phyloP scores from a whole-genome alignment of 108 stramenopile species.

The Mediolabrus comicus region DNA sequence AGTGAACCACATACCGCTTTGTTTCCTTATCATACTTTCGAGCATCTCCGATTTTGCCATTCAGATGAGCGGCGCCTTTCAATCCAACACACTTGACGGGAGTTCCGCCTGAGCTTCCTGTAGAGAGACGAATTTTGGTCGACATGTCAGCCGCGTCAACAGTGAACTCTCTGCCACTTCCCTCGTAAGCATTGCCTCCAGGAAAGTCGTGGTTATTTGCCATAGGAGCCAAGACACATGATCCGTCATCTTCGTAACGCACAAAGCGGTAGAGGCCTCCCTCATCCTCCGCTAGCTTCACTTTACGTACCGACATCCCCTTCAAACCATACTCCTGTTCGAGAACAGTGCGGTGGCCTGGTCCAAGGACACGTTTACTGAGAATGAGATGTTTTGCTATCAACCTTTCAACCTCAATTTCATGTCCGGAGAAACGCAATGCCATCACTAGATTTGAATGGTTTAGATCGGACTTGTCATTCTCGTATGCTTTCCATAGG shows the following conservation, averaged over 20 bases:
- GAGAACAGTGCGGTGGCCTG: background rate
- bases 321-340: background rate
- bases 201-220: background rate
- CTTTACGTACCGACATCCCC: background rate
- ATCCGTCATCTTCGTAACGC: background rate
- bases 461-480: background rate
- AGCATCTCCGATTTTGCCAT: constrained; percentile 13
- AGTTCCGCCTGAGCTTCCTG: background rate
- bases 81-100: constrained; percentile 9
- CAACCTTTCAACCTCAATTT: background rate
- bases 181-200: background rate
- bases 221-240: background rate
- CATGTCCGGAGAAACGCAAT: background rate
- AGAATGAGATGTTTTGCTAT: background rate
- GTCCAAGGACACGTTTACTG: background rate
- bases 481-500: background rate
- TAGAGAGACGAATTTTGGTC: background rate
- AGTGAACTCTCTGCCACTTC: background rate
- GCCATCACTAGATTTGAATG: background rate
- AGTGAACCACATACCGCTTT: constrained; percentile 1
- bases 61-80: constrained; percentile 2
- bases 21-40: background rate
- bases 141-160: background rate
- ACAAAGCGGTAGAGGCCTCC: background rate
- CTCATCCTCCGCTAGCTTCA: background rate